Evolutionary conservation across 176 grass and related monocot genomes (phyloP), one percentile per base, ranked within the genome.

Genomic region (Eleusine coracana): DNA sequence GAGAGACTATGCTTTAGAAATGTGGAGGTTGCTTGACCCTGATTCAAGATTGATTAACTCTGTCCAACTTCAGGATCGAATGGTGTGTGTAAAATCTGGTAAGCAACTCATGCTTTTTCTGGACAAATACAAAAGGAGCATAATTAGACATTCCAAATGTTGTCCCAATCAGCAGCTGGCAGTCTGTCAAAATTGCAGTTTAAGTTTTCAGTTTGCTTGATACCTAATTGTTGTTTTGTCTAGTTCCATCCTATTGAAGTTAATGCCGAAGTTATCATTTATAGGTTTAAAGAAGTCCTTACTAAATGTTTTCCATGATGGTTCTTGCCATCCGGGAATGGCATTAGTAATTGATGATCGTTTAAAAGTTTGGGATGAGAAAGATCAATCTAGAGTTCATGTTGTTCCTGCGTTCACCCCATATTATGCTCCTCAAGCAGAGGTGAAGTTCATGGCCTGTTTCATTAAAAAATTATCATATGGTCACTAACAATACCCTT

Each of bases 71-170:
- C 86, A 88, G 69, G 89, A 99, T 67, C 83, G 96, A 48, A 92
- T 99, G 78, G 93, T 99, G 65, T 99, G 96, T 75, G 96, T 99
- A 66, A 99, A 99, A 87, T 92, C 96, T 80, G 96, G 93, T 99
- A 89, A 52, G 83, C 69, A 36, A 82, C 60, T 63, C 16, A 36
- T 84, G 40, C 70, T 34, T 10, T 81, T 58, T 65, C 20, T 76
- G 17, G 62, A 56, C 5, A 66, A 70, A 44, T 66, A 67, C 15
- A 25, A 56, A 75, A 52, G 23, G 65, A 71, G 38, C 21, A 14
- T 54, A 56, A 2, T 81, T 25, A 46, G 6, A 48, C 75, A 15
- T 68, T 29, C 66, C n/a, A 66, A 48, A 41, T 72, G 15, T 41
- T 71, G n/a, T 66, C 1, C 2, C 52, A 38, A 65, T 71, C 2